Conservation (phyloP, 371 early-diverging fungal species). For the Coemansia sp. region DNA sequence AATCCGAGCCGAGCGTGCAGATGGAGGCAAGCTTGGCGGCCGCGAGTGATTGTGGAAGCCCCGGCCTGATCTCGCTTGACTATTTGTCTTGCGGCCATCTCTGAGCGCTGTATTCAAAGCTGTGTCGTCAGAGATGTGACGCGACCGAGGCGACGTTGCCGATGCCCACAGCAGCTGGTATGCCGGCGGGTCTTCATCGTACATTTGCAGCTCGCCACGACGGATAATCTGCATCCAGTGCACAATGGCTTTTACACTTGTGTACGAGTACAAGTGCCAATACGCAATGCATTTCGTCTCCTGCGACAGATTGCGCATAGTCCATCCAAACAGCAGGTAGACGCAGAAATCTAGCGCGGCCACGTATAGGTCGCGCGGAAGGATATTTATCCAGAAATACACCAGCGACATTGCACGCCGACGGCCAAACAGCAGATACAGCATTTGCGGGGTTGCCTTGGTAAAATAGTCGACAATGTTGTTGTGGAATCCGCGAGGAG, state of each 20-base stretch:
- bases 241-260: conserved; percentile 89
- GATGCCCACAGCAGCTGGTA: conserved; percentile 61
- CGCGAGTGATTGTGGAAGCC: conserved; percentile 26
- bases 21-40: conserved; percentile 56
- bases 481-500: conserved; percentile 80
- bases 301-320: conserved; percentile 65
- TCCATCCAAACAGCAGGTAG: conserved; percentile 86
- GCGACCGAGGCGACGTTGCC: conserved; percentile 13
- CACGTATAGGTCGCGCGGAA: conserved; percentile 76
- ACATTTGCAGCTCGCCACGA: conserved; percentile 87
- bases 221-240: conserved; percentile 96
- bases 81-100: background rate
- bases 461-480: conserved; percentile 78
- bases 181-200: conserved; percentile 72
- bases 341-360: conserved; percentile 72
- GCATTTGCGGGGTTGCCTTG: conserved; percentile 81
- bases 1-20: conserved; percentile 53
- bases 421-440: conserved; percentile 91
- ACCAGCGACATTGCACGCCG: conserved; percentile 75
- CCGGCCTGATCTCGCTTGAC: background rate
- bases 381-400: conserved; percentile 81
- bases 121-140: background rate
- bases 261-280: conserved; percentile 84
- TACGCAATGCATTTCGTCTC: conserved; percentile 79
- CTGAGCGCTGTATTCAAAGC: background rate